Conservation (phyloP, 208 protist species). For the Trypanosoma grayi region DNA sequence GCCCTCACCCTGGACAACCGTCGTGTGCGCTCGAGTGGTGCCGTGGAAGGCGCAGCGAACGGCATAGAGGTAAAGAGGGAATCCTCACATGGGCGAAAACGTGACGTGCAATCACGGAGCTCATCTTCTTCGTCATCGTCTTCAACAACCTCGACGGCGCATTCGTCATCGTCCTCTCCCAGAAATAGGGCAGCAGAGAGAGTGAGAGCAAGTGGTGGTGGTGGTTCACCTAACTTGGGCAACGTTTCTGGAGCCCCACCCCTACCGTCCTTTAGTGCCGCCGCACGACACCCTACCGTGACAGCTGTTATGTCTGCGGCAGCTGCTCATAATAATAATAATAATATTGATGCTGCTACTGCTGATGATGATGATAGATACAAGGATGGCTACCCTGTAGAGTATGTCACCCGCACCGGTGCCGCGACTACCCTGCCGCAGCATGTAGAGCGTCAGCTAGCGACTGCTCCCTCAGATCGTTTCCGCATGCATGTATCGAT, state of each 20-base stretch:
- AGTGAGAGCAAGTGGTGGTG: neutral
- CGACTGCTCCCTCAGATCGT: slow-evolving; percentile 6
- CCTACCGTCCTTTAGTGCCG: neutral
- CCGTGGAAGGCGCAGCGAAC: neutral
- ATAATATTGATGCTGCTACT: neutral
- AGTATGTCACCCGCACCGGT: no score
- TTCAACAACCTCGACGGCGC: neutral
- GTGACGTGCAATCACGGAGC: neutral
- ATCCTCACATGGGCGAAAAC: neutral
- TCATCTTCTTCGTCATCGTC: slow-evolving; percentile 12
- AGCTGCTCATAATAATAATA: neutral
- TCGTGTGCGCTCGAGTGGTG: neutral
- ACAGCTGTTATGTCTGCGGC: neutral
- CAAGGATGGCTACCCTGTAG: neutral
- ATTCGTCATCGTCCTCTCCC: neutral
- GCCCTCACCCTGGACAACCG: neutral
- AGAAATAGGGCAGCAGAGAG: neutral
- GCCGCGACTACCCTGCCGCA: no score
- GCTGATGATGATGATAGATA: neutral
- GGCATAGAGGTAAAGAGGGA: neutral
- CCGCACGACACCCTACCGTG: neutral
- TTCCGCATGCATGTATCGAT: slow-evolving; percentile 54
- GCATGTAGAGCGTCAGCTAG: neutral
- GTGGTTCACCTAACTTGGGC: neutral
- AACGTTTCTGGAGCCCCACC: neutral